Percentiles rank a stretch among this genome's conserved stretches.
Evolutionary conservation across 2,329 filamentous ascomycete species (phyloP).

Genomic region (Ploettnerulaceae sp.): DNA sequence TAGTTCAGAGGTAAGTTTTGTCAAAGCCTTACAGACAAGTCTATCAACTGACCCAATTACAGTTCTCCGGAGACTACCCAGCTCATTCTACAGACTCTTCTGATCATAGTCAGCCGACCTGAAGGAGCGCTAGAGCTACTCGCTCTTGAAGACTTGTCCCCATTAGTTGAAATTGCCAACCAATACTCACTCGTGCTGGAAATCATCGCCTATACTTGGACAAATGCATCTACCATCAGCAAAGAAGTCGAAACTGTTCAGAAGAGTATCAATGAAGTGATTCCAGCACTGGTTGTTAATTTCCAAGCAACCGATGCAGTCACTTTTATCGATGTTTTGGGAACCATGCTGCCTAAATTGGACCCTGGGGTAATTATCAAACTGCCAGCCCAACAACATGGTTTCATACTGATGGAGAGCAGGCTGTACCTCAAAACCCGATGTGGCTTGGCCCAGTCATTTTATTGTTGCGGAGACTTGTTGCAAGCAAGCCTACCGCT

Average conservation of each 20-base stretch:
- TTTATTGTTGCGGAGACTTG: slow-evolving; percentile 47
- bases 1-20: slow-evolving; percentile 47
- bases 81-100: slow-evolving; percentile 52
- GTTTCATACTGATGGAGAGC: slow-evolving; percentile 10
- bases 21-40: not conserved
- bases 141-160: slow-evolving; percentile 45
- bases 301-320: slow-evolving; percentile 57
- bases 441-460: slow-evolving; percentile 49
- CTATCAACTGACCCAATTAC: slow-evolving; percentile 14
- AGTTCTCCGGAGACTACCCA: slow-evolving; percentile 50
- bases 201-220: slow-evolving; percentile 53
- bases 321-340: slow-evolving; percentile 54
- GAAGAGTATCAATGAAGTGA: slow-evolving; percentile 42
- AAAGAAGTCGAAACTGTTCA: slow-evolving; percentile 33
- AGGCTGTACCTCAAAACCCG: slow-evolving; percentile 47
- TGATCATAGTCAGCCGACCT: slow-evolving; percentile 48
- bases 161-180: slow-evolving; percentile 53
- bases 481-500: slow-evolving; percentile 50
- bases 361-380: slow-evolving; percentile 41
- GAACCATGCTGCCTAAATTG: slow-evolving; percentile 46
- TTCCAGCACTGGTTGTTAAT: slow-evolving; percentile 46
- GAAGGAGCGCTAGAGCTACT: slow-evolving; percentile 48
- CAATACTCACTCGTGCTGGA: slow-evolving; percentile 50
- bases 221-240: slow-evolving; percentile 40
- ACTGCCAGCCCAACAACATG: not conserved